Percentiles rank a stretch among this genome's conserved stretches.
These are phyloP conservation scores for Amaranthus cruentus DNA, from an alignment of 148 eudicot genomes.

Conservation along the genomic window DNA sequence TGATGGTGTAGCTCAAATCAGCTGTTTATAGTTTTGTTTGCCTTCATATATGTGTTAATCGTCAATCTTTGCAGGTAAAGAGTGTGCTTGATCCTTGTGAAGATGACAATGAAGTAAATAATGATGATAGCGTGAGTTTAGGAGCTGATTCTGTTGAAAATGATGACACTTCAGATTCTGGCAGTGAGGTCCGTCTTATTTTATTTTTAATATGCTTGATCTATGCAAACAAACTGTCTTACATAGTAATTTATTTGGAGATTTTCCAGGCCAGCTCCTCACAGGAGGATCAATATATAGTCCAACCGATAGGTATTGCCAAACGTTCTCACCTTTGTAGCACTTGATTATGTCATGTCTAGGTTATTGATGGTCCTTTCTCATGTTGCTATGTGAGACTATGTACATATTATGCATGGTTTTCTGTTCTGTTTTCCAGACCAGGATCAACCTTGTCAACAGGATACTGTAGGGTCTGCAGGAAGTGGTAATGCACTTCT, in stretches of 20 bases:
- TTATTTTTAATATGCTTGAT: background rate
- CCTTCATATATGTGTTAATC: background rate
- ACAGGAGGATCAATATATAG: conserved; percentile 53
- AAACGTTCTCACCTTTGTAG: conserved; percentile 1
- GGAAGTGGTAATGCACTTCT: conserved; percentile 31
- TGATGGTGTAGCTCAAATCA: background rate
- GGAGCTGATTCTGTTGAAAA: conserved; percentile 68
- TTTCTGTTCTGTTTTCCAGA: conserved; percentile 28
- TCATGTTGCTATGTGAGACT: background rate
- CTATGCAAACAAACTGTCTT: background rate
- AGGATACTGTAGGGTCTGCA: conserved; percentile 37
- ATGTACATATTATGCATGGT: background rate
- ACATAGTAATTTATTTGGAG: background rate
- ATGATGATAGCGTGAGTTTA: conserved; percentile 67
- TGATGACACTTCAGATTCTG: conserved; percentile 63
- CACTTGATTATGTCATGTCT: background rate
- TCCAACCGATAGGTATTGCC: conserved; percentile 62
- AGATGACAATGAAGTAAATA: conserved; percentile 66
- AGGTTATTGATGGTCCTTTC: background rate
- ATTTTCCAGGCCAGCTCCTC: conserved; percentile 49
- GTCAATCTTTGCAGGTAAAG: conserved; percentile 57
- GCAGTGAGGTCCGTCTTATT: conserved; percentile 48
- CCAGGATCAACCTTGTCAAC: conserved; percentile 35
- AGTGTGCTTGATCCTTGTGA: conserved; percentile 98
- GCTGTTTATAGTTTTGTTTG: background rate